phyloP scores from a whole-genome alignment of 768 basidiomycete species.

The Leccinum longicurvipes region DNA sequence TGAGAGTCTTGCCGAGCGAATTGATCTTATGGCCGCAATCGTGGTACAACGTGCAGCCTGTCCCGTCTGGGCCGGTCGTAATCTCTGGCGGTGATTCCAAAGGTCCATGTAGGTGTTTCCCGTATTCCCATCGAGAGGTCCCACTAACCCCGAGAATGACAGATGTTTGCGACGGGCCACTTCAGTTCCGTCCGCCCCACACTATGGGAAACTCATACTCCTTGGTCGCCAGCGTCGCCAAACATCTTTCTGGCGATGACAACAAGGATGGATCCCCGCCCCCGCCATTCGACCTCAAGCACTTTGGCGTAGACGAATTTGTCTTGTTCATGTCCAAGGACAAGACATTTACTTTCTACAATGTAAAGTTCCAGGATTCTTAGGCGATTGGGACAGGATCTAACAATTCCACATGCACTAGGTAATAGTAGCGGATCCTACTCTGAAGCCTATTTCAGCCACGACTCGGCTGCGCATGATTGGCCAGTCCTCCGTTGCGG shows the following conservation, averaged over 20 bases:
- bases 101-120: not conserved
- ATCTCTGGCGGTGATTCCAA: not conserved
- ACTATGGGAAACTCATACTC: not conserved
- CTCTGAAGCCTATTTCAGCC: slow-evolving; percentile 1
- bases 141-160: not conserved
- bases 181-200: slow-evolving; percentile 7
- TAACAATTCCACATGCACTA: not conserved
- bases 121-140: not conserved
- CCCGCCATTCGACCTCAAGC: not conserved
- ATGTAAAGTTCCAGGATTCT: not conserved
- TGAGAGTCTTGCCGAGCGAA: not conserved
- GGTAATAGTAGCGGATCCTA: slow-evolving; percentile 10
- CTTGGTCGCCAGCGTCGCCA: slow-evolving; percentile 5
- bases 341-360: not conserved
- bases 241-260: not conserved
- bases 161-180: not conserved
- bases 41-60: not conserved
- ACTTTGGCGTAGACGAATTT: not conserved
- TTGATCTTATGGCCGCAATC: not conserved
- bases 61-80: not conserved
- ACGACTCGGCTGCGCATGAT: slow-evolving; percentile 6
- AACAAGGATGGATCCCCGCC: not conserved
- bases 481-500: not conserved
- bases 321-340: not conserved
- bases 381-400: not conserved